These are phyloP conservation scores for Erysiphe pulchra DNA, from an alignment of 2,329 filamentous ascomycete genomes.

Conservation along the genomic window DNA sequence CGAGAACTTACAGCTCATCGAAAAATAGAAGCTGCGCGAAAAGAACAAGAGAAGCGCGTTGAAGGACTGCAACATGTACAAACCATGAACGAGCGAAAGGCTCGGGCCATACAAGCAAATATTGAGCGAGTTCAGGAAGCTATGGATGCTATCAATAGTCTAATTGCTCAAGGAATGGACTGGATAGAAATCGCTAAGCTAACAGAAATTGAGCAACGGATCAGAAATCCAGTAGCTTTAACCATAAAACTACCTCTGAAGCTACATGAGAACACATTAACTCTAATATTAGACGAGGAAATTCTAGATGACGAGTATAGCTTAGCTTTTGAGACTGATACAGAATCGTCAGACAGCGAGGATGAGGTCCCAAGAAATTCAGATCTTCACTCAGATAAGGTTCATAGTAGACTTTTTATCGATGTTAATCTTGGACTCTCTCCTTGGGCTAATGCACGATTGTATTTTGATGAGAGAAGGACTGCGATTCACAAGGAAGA, in stretches of 20 bases:
- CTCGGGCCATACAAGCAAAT: slow-evolving; percentile 74
- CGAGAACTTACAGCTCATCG: slow-evolving; percentile 56
- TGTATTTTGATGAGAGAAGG: slow-evolving; percentile 80
- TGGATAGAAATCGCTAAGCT: slow-evolving; percentile 80
- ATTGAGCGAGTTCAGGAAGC: slow-evolving; percentile 78
- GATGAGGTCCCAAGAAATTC: slow-evolving; percentile 9
- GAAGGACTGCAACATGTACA: slow-evolving; percentile 64
- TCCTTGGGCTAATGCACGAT: slow-evolving; percentile 69
- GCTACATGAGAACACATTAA: slow-evolving; percentile 70
- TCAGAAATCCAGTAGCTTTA: slow-evolving; percentile 61
- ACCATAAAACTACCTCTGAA: slow-evolving; percentile 74
- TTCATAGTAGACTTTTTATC: slow-evolving; percentile 35
- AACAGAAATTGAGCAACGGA: slow-evolving; percentile 63
- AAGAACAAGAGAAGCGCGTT: slow-evolving; percentile 65
- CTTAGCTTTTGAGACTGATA: slow-evolving; percentile 35
- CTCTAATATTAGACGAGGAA: slow-evolving; percentile 45
- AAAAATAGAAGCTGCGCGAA: slow-evolving; percentile 62
- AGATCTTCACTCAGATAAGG: slow-evolving; percentile 14
- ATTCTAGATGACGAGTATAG: slow-evolving; percentile 29
- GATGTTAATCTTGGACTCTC: slow-evolving; percentile 67
- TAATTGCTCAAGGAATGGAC: slow-evolving; percentile 90
- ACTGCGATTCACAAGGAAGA: slow-evolving; percentile 65
- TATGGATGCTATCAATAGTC: slow-evolving; percentile 70
- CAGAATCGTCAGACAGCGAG: slow-evolving; percentile 29
- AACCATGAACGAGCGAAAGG: slow-evolving; percentile 63